Percentiles rank a stretch among this genome's conserved stretches.
These are phyloP conservation scores for Pinus tabuliformis DNA, from an alignment of 75 land plant species.

Conservation along the genomic window DNA sequence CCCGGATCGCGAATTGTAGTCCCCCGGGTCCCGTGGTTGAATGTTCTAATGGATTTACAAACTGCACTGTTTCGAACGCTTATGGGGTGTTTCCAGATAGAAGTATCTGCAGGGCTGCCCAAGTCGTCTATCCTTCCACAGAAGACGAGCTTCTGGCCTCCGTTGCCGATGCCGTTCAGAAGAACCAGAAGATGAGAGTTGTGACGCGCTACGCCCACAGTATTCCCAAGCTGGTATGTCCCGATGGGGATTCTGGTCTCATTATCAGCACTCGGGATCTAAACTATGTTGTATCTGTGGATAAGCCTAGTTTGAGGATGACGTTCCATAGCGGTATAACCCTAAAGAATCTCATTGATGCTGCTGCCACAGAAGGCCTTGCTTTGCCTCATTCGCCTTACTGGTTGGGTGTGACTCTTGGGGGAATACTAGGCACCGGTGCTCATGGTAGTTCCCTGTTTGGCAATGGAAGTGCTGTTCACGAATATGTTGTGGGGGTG, in stretches of 20 bases:
- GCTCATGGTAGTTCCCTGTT: slow-evolving; percentile 80
- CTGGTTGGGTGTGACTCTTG: slow-evolving; percentile 77
- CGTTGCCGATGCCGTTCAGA: slow-evolving; percentile 42
- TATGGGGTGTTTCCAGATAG: slow-evolving; percentile 58
- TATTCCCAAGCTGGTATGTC: slow-evolving; percentile 72
- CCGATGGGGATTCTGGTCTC: slow-evolving; percentile 53
- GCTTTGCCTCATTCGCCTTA: slow-evolving; percentile 73
- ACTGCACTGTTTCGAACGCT: slow-evolving; percentile 52
- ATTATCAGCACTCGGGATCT: slow-evolving; percentile 61
- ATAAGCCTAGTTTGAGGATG: slow-evolving; percentile 23
- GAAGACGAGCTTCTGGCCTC: slow-evolving; percentile 53
- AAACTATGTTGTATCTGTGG: slow-evolving; percentile 22
- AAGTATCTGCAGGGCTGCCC: slow-evolving; percentile 28
- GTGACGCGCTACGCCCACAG: slow-evolving; percentile 51
- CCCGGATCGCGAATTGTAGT: background rate
- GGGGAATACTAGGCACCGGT: slow-evolving; percentile 64
- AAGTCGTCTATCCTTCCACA: slow-evolving; percentile 40
- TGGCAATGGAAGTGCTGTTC: slow-evolving; percentile 72
- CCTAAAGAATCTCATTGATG: slow-evolving; percentile 43
- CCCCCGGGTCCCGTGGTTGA: slow-evolving; percentile 39
- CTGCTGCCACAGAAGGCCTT: slow-evolving; percentile 46
- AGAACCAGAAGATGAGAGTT: slow-evolving; percentile 49
- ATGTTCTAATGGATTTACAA: slow-evolving; percentile 16
- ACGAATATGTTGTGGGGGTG: slow-evolving; percentile 56
- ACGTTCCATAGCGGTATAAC: slow-evolving; percentile 58